Evolutionary conservation across 164 flowering plant genomes (phyloP), one percentile per base, ranked within the genome.

Genomic region (Magnolia changhungtana): DNA sequence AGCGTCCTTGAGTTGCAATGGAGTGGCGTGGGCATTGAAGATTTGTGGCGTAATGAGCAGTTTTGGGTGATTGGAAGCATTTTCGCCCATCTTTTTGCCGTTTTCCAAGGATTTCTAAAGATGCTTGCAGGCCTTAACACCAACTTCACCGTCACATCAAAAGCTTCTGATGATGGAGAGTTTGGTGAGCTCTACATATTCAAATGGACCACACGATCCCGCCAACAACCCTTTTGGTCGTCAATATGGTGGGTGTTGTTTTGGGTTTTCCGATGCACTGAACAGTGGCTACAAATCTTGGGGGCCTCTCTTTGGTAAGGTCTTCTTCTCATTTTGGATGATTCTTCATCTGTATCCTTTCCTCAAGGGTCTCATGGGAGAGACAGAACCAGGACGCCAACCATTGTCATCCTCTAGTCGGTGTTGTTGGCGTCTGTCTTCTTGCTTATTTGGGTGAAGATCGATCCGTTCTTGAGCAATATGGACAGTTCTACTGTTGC

Each of bases 1-100:
- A 90, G 96, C 67, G 91, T 94, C 52, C 91, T 96, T 7, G 99
- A 96, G 85, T 86, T 94, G 21, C 86, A 96, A 16, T 96, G 99
- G 99, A 96, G 99, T 76, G 95, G 97, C 2, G 96, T 96, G 0
- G 83, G 94, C 83, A 91, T 96, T 23, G 98, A 96, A 77, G 99
- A 91, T 71, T 79, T 80, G 83, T 93, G 99, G 98, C 85, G 99
- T 9, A 96, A 96, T 75, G 99, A 96, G 84, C 99, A 94, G 78
- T 96, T 96, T 72, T 96, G 99, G 99, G 99, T 96, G 50, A 96
- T 95, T 27, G 99, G 99, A 71, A 97, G 99, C 3, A 98, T 95
- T 37, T 95, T 98, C 23, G 99, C 99, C 9, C 99, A 96, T 81
- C 93, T 96, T 63, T 96, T 96, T 80, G 99, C 98, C 0, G 97